Percentiles rank a stretch among this genome's conserved stretches.
Conservation (phyloP, 495 filamentous ascomycete species). For the Cairneyella variabilis region DNA sequence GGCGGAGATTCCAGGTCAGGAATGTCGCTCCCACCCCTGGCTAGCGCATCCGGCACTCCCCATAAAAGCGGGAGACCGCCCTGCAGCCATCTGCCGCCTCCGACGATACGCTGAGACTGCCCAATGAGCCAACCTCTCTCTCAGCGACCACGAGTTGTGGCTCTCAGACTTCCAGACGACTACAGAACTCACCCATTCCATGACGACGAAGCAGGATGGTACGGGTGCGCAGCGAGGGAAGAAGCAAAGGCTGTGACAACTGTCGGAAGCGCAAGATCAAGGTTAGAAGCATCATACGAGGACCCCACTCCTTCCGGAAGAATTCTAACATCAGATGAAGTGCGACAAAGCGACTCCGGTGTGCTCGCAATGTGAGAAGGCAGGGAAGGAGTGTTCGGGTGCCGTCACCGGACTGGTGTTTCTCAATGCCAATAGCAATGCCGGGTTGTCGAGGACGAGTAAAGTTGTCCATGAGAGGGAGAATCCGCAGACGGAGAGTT, state of each 20-base stretch:
- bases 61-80: no score
- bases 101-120: no score
- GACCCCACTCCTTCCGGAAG: neutral
- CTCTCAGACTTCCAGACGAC: no score
- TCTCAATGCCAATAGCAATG: neutral
- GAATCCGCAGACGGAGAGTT: neutral
- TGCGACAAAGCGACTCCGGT: constrained; percentile 5
- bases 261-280: constrained; percentile 5
- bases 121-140: no score
- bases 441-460: neutral
- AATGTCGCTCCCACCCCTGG: no score
- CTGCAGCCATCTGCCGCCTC: no score
- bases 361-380: constrained; percentile 1
- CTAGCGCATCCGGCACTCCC: no score
- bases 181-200: no score
- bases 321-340: neutral
- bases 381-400: constrained; percentile 3
- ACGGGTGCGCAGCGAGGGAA: neutral
- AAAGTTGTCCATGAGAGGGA: neutral
- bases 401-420: neutral
- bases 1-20: no score
- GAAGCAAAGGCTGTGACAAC: constrained; percentile 6
- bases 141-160: no score
- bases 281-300: neutral
- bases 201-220: neutral